Conservation (phyloP, 306 rosid genomes). For the Lupinus albus region DNA sequence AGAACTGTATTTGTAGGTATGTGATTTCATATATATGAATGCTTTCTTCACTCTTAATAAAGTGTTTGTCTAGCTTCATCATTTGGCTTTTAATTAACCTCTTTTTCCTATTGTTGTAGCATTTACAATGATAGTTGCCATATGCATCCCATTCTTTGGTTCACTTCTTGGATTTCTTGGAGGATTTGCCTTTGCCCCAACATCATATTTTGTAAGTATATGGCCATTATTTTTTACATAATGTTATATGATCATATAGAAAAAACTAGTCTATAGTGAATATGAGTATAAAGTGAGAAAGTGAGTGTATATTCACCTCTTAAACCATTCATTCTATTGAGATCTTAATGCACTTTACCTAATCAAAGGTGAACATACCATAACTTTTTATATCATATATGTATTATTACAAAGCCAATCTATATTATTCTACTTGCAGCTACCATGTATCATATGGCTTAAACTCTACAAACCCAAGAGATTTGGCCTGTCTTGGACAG, state of each 20-base stretch:
- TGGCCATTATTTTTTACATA: not conserved
- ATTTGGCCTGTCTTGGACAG: constrained; percentile 65
- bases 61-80: not conserved
- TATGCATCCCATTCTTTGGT: constrained; percentile 78
- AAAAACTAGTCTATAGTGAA: no score
- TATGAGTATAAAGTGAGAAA: no score
- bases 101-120: constrained; percentile 42
- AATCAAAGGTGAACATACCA: no score
- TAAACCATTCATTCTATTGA: no score
- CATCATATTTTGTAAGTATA: constrained; percentile 74
- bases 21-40: constrained; percentile 7
- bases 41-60: not conserved
- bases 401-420: not conserved
- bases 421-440: constrained; percentile 47
- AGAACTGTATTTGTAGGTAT: constrained; percentile 63
- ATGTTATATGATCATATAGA: not conserved
- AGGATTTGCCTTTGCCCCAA: constrained; percentile 90
- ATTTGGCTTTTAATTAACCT: not conserved
- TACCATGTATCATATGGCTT: constrained; percentile 88
- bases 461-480: constrained; percentile 59
- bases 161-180: constrained; percentile 87
- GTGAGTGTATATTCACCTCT: no score
- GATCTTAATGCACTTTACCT: no score
- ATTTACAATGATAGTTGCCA: constrained; percentile 60
- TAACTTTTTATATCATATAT: not conserved